Evolutionary conservation across 768 basidiomycete genomes (phyloP).

Genomic region (Phanerochaete sordida): DNA sequence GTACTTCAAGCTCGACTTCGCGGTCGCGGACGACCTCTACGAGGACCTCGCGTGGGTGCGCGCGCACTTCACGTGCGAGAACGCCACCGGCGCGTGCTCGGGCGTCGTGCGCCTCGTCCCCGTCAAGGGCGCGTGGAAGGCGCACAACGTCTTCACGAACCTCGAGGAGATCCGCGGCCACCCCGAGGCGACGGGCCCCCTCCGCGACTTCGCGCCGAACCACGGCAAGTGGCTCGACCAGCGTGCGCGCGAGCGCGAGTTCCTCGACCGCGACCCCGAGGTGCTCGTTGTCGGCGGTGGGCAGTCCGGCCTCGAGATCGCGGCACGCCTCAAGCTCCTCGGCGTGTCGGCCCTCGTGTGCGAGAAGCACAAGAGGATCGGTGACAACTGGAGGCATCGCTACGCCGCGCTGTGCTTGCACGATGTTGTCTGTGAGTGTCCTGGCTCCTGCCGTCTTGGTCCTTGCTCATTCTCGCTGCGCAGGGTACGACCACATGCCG

Average conservation of each 20-base stretch:
- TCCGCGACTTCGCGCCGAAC: constrained; percentile 30
- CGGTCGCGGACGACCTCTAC: constrained; percentile 17
- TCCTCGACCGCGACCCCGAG: constrained; percentile 41
- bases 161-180: constrained; percentile 47
- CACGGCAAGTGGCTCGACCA: constrained; percentile 42
- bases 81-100: constrained; percentile 31
- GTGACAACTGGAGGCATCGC: constrained; percentile 63
- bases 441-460: neutral
- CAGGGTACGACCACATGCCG: constrained; percentile 47
- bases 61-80: constrained; percentile 40
- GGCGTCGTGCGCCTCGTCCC: constrained; percentile 49
- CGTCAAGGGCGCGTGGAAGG: constrained; percentile 41
- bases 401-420: constrained; percentile 68
- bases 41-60: constrained; percentile 27
- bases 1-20: constrained; percentile 15
- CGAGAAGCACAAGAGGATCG: constrained; percentile 57
- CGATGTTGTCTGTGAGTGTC: constrained; percentile 58
- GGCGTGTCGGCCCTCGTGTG: constrained; percentile 50
- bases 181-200: constrained; percentile 36
- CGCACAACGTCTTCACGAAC: constrained; percentile 45
- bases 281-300: constrained; percentile 52
- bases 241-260: constrained; percentile 33
- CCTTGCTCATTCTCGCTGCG: neutral
- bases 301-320: constrained; percentile 52
- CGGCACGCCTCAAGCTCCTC: constrained; percentile 55